Percentiles rank a stretch among this genome's conserved stretches.
phyloP scores from a whole-genome alignment of 306 rosid genomes.

The Hylodesmum podocarpum region DNA sequence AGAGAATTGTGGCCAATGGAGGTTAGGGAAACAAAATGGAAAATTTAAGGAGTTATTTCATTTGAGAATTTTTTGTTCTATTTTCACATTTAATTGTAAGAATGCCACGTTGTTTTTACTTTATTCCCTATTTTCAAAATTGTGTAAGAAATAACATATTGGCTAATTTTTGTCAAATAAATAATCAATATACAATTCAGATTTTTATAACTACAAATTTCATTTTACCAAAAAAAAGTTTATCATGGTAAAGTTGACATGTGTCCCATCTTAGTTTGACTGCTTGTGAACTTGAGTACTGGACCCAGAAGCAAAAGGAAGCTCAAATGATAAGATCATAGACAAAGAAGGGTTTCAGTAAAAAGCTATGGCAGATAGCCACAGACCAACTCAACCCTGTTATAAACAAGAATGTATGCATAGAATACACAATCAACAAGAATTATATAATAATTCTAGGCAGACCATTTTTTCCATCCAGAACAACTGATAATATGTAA shows the following conservation, averaged over 20 bases:
- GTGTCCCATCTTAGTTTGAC: slow-evolving; percentile 79
- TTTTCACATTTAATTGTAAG: background rate
- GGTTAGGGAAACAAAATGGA: background rate
- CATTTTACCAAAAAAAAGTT: slow-evolving; percentile 8
- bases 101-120: background rate
- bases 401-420: background rate
- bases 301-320: slow-evolving; percentile 94
- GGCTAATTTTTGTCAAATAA: background rate
- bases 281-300: slow-evolving; percentile 90
- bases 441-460: no score
- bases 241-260: slow-evolving; percentile 76
- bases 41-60: no score
- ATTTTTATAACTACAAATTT: background rate
- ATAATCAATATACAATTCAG: background rate
- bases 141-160: no score
- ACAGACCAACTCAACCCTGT: background rate
- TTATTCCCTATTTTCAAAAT: background rate
- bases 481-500: background rate
- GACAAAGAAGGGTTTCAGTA: slow-evolving; percentile 24
- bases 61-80: no score
- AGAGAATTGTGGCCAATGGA: background rate
- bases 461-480: background rate
- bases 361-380: background rate
- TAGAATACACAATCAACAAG: slow-evolving; percentile 10
- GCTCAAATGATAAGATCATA: slow-evolving; percentile 97